Conservation (phyloP, 176 grass and related monocot genomes). For the Ensete glaucum region DNA sequence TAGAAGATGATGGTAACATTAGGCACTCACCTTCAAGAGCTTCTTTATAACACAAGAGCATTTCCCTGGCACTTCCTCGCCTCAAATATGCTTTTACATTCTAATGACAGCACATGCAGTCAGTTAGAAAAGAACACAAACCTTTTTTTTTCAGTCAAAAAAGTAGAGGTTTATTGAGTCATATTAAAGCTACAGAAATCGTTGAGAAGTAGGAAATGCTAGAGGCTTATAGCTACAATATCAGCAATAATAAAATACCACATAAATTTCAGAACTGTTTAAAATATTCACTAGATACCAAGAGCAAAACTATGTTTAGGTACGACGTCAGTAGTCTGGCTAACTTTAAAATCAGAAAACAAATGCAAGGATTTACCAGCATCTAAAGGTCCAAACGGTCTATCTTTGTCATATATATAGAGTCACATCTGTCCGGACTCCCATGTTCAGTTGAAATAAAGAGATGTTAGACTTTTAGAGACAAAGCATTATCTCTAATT, state of each 20-base stretch:
- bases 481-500: too few relatives aligned
- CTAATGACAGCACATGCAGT: constrained; percentile 30
- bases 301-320: background rate
- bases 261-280: background rate
- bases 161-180: too few relatives aligned
- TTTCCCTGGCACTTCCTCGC: constrained; percentile 71
- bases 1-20: constrained; percentile 10
- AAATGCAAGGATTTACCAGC: too few relatives aligned
- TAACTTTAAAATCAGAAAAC: too few relatives aligned
- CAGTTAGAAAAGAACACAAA: background rate
- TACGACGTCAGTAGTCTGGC: too few relatives aligned
- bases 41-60: constrained; percentile 67
- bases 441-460: too few relatives aligned
- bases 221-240: background rate
- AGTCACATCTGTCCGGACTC: too few relatives aligned
- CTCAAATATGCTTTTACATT: constrained; percentile 94
- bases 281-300: background rate
- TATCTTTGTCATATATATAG: too few relatives aligned
- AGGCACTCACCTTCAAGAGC: constrained; percentile 61
- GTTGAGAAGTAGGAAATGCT: background rate
- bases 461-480: too few relatives aligned
- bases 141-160: too few relatives aligned
- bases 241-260: background rate
- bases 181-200: too few relatives aligned
- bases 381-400: too few relatives aligned